Evolutionary conservation across 345 rosid genomes (phyloP).

Genomic region (Melaleuca alternifolia): DNA sequence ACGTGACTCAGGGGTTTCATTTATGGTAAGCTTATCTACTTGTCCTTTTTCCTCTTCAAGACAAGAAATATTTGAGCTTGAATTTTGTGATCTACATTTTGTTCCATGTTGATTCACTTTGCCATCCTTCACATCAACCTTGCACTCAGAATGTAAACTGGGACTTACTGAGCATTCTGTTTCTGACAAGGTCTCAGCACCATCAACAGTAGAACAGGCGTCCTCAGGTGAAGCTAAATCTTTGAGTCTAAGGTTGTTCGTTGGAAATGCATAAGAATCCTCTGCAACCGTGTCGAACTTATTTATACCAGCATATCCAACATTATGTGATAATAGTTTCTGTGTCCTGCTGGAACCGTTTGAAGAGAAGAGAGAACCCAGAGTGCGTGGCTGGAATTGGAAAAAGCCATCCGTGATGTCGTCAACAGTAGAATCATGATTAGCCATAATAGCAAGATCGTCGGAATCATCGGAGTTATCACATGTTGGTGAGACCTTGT

Average conservation of each 20-base stretch:
- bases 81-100: slow-evolving; percentile 1
- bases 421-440: slow-evolving; percentile 42
- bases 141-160: slow-evolving; percentile 17
- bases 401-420: slow-evolving; percentile 67
- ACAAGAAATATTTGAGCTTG: slow-evolving; percentile 6
- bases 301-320: slow-evolving; percentile 22
- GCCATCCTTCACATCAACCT: slow-evolving; percentile 7
- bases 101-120: slow-evolving; percentile 3
- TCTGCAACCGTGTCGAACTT: slow-evolving; percentile 26
- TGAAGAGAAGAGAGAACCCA: slow-evolving; percentile 49
- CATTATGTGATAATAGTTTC: slow-evolving; percentile 16
- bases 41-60: slow-evolving; percentile 24
- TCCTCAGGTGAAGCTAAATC: slow-evolving; percentile 38
- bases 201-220: slow-evolving; percentile 41
- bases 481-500: slow-evolving; percentile 43
- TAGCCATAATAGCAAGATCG: slow-evolving; percentile 62
- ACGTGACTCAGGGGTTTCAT: slow-evolving; percentile 20
- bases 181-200: slow-evolving; percentile 30
- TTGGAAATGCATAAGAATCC: slow-evolving; percentile 27
- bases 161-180: slow-evolving; percentile 32
- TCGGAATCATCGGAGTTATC: slow-evolving; percentile 72
- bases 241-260: slow-evolving; percentile 19
- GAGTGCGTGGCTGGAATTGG: slow-evolving; percentile 62
- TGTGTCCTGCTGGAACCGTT: slow-evolving; percentile 39
- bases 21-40: slow-evolving; percentile 11